Evolutionary conservation across 768 basidiomycete genomes (phyloP).

Genomic region (Naganishia antarctica): DNA sequence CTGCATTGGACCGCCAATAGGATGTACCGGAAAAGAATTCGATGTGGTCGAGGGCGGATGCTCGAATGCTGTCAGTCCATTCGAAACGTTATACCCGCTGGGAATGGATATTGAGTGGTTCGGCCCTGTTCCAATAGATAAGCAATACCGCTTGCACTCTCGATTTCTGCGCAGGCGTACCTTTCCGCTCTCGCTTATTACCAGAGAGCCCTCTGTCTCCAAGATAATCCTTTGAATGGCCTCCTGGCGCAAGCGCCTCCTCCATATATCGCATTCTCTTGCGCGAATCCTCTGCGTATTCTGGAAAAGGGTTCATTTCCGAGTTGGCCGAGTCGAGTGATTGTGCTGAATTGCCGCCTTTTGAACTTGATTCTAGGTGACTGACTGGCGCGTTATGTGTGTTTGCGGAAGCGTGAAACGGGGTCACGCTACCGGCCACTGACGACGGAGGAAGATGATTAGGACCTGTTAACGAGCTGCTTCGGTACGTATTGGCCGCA

Average conservation of each 20-base stretch:
- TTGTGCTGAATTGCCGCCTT: not conserved
- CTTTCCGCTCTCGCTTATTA: constrained; percentile 15
- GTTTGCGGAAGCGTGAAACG: not conserved
- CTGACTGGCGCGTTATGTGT: not conserved
- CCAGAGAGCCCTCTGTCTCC: not conserved
- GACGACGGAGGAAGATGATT: not conserved
- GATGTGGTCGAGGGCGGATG: not conserved
- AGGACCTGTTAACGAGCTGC: not conserved
- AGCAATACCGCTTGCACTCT: too few species aligned
- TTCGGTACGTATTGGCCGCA: not conserved
- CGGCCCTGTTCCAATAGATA: not conserved
- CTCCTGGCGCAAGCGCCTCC: not conserved
- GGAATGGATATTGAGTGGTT: constrained; percentile 16
- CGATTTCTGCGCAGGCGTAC: not conserved
- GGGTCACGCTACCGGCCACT: not conserved
- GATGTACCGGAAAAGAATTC: constrained; percentile 2
- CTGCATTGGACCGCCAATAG: not conserved
- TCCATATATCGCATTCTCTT: constrained; percentile 16
- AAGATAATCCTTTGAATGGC: not conserved
- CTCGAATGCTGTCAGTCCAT: not conserved
- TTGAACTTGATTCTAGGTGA: not conserved
- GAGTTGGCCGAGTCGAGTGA: not conserved
- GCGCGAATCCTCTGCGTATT: constrained; percentile 6
- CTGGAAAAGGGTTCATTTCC: constrained; percentile 12
- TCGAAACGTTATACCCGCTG: not conserved